Evolutionary conservation across 2,329 filamentous ascomycete species (phyloP), one percentile per base, ranked within the genome.

Genomic region (Hysterium pulicare): DNA sequence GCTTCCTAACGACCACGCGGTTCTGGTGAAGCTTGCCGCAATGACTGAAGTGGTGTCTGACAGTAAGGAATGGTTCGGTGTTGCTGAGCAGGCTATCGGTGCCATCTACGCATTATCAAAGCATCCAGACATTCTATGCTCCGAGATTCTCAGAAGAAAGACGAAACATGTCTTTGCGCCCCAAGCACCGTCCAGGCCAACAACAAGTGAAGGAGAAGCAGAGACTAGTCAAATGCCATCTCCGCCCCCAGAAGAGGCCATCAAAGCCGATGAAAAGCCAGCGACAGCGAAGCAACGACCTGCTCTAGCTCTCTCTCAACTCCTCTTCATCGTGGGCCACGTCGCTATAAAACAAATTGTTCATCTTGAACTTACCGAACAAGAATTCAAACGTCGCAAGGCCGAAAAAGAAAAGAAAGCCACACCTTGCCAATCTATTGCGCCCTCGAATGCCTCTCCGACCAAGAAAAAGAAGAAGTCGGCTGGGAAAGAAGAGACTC

Each of bases 291-390:
- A 77, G 58, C 80, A 84, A 22, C 87, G 84, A 53, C 80, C 83
- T 4, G 83, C 88, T 1, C 77, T 90, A 35, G 83, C 81, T 1
- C 75, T 98, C 2, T 95, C 93, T 0, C 93, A 97, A 58, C 77
- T 98, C 2, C 76, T 98, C 0, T 97, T 97, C 62, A 86, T 95
- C 26, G 91, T 97, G 22, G 93, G 93, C 0, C 93, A 98, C 60
- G 87, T 97, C 36, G 93, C 93, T 11, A 93, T 98, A 62, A 98
- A 98, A 71, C 94, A 98, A 63, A 98, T 98, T 55, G 94, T 98
- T 1, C 93, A 98, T 64, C 79, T 98, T 9, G 93, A 98, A 58
- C 77, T 97, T n/a, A 95, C 90, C 64, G 93, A 98, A 62, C 82
- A 93, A 38, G 93, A 98, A 67, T 98, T 98, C 69, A 98, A 98